Conservation (phyloP, 2,329 filamentous ascomycete genomes). For the Claviceps arundinis region DNA sequence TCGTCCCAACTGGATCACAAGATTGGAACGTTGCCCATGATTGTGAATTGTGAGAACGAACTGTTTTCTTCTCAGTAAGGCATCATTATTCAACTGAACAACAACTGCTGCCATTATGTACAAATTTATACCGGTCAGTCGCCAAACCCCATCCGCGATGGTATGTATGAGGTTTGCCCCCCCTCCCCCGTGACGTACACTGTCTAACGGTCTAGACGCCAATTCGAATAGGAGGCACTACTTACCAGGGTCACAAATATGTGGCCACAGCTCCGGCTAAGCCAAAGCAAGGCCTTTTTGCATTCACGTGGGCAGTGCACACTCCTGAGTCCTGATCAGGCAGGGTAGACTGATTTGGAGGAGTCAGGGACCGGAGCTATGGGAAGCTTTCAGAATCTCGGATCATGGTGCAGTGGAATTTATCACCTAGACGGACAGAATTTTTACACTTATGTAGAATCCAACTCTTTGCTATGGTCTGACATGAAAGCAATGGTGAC, state of each 20-base stretch:
- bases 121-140: neutral
- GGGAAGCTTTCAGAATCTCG: neutral
- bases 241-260: neutral
- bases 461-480: neutral
- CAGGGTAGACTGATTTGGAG: neutral
- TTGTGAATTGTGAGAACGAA: neutral
- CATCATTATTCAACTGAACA: neutral
- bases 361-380: neutral
- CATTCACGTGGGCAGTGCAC: constrained; percentile 2
- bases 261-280: neutral
- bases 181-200: constrained; percentile 2
- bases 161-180: neutral
- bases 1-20: neutral
- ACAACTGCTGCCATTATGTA: neutral
- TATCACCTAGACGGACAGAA: neutral
- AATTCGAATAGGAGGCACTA: neutral
- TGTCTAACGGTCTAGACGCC: constrained; percentile 1
- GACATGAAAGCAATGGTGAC: neutral
- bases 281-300: constrained; percentile 1
- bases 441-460: neutral
- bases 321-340: neutral
- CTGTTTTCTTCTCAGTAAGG: no score
- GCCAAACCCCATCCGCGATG: neutral
- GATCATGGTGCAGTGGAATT: neutral
- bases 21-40: neutral